A percentile compares a stretch with the other conserved stretches of the same genome.
phyloP scores from a whole-genome alignment of 176 grass and related monocot species.

The Carex littledalei region DNA sequence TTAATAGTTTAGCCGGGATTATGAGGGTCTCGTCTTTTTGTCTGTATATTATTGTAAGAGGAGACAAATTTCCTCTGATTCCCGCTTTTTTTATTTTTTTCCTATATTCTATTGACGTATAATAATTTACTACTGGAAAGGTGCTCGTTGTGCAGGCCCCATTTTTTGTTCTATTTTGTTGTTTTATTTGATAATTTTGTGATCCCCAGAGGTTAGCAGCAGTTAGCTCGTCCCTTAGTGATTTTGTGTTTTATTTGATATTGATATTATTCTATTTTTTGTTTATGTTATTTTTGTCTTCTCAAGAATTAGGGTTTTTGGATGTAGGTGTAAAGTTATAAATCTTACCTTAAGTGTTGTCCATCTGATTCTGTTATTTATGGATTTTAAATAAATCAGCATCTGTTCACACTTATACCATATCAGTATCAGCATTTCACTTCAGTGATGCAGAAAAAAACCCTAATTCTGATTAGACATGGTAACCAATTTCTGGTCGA shows the following conservation, averaged over 20 bases:
- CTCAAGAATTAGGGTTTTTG: background rate
- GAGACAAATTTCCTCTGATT: background rate
- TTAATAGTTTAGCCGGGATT: background rate
- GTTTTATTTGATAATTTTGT: no score
- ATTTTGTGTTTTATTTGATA: background rate
- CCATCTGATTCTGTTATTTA: background rate
- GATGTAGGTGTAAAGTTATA: background rate
- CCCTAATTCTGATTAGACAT: background rate
- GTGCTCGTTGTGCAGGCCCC: no score
- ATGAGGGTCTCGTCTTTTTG: background rate
- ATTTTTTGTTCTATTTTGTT: no score
- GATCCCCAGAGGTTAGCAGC: no score
- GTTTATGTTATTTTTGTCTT: background rate
- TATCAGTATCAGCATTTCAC: background rate
- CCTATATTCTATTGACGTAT: no score
- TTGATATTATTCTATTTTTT: background rate
- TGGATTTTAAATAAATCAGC: background rate
- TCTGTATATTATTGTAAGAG: background rate
- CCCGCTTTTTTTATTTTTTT: background rate
- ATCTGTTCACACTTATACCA: background rate
- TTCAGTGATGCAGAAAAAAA: background rate
- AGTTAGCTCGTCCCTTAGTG: constrained; percentile 27
- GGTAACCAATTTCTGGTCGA: background rate
- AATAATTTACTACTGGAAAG: no score
- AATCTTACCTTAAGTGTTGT: background rate